Base-by-base conservation (phyloP, 352 stramenopile species). In the Globisporangium cylindrosporum region DNA sequence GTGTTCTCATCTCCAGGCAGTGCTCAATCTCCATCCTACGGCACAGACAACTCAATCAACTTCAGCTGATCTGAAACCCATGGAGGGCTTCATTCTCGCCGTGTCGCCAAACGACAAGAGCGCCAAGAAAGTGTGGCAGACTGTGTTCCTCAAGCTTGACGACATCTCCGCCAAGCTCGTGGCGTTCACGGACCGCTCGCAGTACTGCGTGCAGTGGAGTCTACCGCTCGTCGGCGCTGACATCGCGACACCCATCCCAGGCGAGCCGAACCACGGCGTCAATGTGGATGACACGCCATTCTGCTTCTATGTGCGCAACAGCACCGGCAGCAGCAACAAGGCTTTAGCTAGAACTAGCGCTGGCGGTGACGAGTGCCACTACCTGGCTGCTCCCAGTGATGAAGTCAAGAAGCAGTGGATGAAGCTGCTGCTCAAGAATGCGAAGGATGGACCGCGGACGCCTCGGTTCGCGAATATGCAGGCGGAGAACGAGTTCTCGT, bases 141-240 rank as follows among this genome's bases (percentile, higher is more conserved):
- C 76, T 4, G 62, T 84, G 29, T 89, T 81, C 38, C 51, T 91
- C 65, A 89, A 86, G 66, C 70, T 85, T 7, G 82, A 90, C 64
- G 82, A 91, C 53, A 88, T 91, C 43, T 86, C 84, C 6, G 84
- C 77, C 24, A 78, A 85, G 48, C 65, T 92, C 22, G 71, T 91
- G 43, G 79, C 73, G 15, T 90, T 90, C 64, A 76, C 71, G 4
- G 79, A 90, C 46, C 70, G 73, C 34, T 80, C 77, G 8, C 82
- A 89, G 51, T 69, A 67, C 43, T 71, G 84, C 15, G 64, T 88
- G 24, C 77, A 74, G 27, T 91, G 82, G 82, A 82, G 74, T 32
- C 46, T 90, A 15, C 51, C 75, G 22, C 66, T 90, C 22, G 71
- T 79, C 3, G 76, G 76, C 25, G 72, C 82, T 10, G 84, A 92